Conservation (phyloP, 2,329 filamentous ascomycete genomes). For the Samsoniella hepiali region DNA sequence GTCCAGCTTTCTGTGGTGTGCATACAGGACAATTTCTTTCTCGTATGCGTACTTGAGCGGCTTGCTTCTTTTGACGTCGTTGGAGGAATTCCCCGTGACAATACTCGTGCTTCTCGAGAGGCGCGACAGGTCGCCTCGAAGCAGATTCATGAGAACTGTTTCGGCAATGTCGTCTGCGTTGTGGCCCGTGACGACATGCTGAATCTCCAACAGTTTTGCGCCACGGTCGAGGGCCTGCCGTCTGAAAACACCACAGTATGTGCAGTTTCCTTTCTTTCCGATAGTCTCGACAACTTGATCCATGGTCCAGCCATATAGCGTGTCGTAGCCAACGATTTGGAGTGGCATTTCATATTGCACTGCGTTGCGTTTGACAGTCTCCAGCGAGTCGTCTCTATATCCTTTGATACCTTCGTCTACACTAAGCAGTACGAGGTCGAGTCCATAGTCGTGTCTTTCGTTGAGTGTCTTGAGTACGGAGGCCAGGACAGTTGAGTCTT, state of each 20-base stretch:
- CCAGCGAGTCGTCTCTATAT: conserved; percentile 91
- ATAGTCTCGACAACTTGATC: conserved; percentile 95
- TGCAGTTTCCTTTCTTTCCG: conserved; percentile 98
- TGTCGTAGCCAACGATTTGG: conserved; percentile 87
- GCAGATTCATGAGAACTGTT: conserved; percentile 94
- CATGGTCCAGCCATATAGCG: conserved; percentile 99
- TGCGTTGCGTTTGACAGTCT: conserved; percentile 94
- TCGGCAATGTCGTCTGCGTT: conserved; percentile 97
- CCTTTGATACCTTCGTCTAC: conserved; percentile 98
- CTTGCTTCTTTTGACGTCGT: conserved; percentile 92
- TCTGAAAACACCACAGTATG: conserved; percentile 95
- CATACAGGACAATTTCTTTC: conserved; percentile 97
- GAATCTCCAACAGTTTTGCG: conserved; percentile 80
- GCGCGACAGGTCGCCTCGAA: conserved; percentile 84
- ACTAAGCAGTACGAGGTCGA: conserved; percentile 82
- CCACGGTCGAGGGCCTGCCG: conserved; percentile 91
- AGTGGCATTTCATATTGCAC: conserved; percentile 86
- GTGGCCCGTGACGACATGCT: conserved; percentile 94
- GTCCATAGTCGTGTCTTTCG: conserved; percentile 79
- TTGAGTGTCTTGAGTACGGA: conserved; percentile 94
- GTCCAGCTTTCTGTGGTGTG: conserved; percentile 92
- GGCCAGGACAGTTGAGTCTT: conserved; percentile 94
- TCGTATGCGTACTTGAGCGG: conserved; percentile 98
- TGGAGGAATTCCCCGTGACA: conserved; percentile 71
- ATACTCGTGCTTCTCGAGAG: conserved; percentile 88